phyloP scores from a whole-genome alignment of 768 basidiomycete species.

The Naganishia onofrii region DNA sequence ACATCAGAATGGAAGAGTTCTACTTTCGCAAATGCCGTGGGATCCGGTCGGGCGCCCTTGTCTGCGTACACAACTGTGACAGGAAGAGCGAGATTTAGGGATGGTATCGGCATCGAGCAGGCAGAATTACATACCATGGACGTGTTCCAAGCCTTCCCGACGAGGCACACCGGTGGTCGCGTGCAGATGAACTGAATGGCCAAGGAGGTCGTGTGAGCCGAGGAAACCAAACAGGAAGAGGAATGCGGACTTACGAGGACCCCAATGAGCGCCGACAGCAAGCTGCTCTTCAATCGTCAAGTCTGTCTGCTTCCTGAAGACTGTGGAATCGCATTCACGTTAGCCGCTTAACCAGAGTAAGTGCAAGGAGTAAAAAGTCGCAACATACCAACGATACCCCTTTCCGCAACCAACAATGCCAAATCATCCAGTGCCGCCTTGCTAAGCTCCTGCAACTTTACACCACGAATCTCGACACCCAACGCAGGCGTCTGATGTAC shows the following conservation, averaged over 20 bases:
- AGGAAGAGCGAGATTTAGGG: neutral
- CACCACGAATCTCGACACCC: constrained; percentile 46
- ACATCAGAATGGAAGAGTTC: constrained; percentile 84
- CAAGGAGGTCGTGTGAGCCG: constrained; percentile 50
- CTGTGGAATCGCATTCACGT: constrained; percentile 20
- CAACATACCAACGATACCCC: constrained; percentile 49
- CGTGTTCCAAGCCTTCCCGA: constrained; percentile 59
- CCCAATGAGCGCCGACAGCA: constrained; percentile 46
- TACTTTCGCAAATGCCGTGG: constrained; percentile 64
- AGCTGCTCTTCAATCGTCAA: constrained; percentile 47
- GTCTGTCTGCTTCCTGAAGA: constrained; percentile 47
- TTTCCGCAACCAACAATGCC: constrained; percentile 48
- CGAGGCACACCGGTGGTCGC: constrained; percentile 73
- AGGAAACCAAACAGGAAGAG: neutral
- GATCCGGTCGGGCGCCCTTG: constrained; percentile 48
- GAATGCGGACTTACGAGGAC: constrained; percentile 35
- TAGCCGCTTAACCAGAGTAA: neutral
- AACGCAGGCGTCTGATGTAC: constrained; percentile 43
- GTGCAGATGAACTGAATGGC: constrained; percentile 64
- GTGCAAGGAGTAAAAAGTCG: neutral
- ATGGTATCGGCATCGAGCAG: no score
- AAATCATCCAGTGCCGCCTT: constrained; percentile 47
- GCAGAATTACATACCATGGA: constrained; percentile 36
- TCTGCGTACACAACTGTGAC: constrained; percentile 50
- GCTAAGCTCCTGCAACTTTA: constrained; percentile 43